phyloP scores from a whole-genome alignment of 192 early-diverging fungal species.

The Coemansia sp. region DNA sequence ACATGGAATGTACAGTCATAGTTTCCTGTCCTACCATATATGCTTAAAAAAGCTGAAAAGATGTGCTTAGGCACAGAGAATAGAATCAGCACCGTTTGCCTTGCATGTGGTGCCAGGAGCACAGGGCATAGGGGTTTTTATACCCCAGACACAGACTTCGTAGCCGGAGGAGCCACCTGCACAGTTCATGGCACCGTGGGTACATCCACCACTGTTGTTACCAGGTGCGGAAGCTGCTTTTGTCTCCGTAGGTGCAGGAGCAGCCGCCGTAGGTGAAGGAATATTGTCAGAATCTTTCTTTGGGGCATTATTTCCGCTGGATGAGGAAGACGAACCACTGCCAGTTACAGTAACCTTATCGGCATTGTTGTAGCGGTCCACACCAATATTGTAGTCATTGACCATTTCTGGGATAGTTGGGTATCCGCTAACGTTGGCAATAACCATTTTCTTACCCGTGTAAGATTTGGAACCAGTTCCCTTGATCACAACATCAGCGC shows the following conservation, averaged over 20 bases:
- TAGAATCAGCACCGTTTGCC: neutral
- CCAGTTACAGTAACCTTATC: conserved; percentile 33
- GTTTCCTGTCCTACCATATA: too few relatives aligned
- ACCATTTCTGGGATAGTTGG: conserved; percentile 10
- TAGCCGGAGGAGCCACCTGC: conserved; percentile 16
- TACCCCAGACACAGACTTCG: conserved; percentile 43
- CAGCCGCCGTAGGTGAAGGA: neutral
- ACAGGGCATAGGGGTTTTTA: conserved; percentile 8
- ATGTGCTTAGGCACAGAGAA: conserved; percentile 4
- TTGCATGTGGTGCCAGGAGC: conserved; percentile 27
- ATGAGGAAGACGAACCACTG: conserved; percentile 9
- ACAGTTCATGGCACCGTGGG: conserved; percentile 33
- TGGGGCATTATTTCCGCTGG: neutral
- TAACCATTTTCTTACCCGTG: conserved; percentile 29
- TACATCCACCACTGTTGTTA: conserved; percentile 8
- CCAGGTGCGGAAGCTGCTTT: neutral
- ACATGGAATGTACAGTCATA: too few relatives aligned
- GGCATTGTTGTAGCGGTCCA: conserved; percentile 26
- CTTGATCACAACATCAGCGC: conserved; percentile 62
- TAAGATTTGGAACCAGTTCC: conserved; percentile 12
- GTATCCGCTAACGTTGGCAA: conserved; percentile 44
- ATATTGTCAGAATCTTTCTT: conserved; percentile 20
- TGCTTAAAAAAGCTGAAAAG: too few relatives aligned
- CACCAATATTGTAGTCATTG: conserved; percentile 32
- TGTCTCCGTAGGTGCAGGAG: neutral